Percentiles rank a stretch among this genome's conserved stretches.
Evolutionary conservation across 225 moss, liverwort and hornwort genomes (phyloP).

Genomic region (Sphagnum tenellum): DNA sequence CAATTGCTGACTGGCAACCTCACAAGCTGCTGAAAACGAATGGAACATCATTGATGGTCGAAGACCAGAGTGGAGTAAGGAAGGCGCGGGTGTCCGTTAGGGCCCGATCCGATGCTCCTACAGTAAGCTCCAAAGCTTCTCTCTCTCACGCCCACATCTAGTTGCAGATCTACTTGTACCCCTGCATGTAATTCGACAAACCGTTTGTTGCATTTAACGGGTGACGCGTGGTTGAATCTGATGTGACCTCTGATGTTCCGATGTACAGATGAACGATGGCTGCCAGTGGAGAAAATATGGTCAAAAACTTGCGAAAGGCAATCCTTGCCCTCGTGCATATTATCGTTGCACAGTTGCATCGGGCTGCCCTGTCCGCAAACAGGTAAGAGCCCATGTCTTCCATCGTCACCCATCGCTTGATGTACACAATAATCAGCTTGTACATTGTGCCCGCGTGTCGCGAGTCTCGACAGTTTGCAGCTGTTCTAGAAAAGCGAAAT

Average conservation of each 20-base stretch:
- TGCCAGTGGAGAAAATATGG: constrained; percentile 82
- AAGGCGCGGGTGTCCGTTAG: constrained; percentile 56
- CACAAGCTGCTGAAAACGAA: constrained; percentile 26
- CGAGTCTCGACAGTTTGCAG: too few relatives aligned
- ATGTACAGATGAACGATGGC: constrained; percentile 55
- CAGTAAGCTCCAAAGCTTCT: constrained; percentile 15
- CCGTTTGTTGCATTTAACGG: too few relatives aligned
- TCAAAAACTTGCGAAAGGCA: constrained; percentile 77
- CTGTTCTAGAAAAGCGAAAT: too few relatives aligned
- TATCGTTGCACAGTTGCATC: constrained; percentile 76
- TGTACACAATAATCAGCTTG: too few relatives aligned
- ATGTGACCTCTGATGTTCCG: too few relatives aligned
- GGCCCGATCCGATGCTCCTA: constrained; percentile 55
- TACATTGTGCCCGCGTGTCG: too few relatives aligned
- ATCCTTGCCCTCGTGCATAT: constrained; percentile 72
- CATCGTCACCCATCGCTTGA: too few relatives aligned
- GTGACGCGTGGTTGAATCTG: too few relatives aligned
- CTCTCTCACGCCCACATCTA: too few relatives aligned
- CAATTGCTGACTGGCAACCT: constrained; percentile 15
- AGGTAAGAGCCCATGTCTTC: constrained; percentile 12
- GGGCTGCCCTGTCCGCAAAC: constrained; percentile 72
- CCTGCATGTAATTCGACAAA: too few relatives aligned
- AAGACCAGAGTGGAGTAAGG: constrained; percentile 31
- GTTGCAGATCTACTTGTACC: too few relatives aligned
- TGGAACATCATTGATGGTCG: constrained; percentile 27